These are phyloP conservation scores for Aspergillus homomorphus DNA, from an alignment of 495 filamentous ascomycete species.

Conservation along the genomic window DNA sequence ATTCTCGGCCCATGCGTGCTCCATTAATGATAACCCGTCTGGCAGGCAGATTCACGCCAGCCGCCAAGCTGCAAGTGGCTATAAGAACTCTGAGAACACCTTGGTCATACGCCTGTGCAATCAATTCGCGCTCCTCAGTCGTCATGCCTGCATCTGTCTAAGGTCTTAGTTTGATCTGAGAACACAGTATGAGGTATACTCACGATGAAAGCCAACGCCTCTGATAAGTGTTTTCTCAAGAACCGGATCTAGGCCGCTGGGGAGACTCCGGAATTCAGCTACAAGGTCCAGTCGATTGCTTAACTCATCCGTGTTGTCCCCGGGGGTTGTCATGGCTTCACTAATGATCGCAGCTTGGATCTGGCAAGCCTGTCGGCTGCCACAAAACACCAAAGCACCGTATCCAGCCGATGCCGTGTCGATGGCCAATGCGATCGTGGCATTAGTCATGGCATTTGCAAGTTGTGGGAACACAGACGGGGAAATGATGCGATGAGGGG, in stretches of 20 bases:
- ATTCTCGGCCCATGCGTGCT: conserved; percentile 72
- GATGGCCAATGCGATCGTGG: conserved; percentile 64
- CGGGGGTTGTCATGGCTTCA: conserved; percentile 52
- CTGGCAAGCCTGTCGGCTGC: conserved; percentile 64
- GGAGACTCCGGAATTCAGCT: conserved; percentile 62
- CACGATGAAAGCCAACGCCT: conserved; percentile 77
- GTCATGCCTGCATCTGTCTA: conserved; percentile 68
- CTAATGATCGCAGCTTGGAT: conserved; percentile 61
- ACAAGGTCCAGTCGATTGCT: conserved; percentile 65
- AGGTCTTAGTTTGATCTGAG: conserved; percentile 3
- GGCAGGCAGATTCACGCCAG: conserved; percentile 76
- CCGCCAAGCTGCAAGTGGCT: conserved; percentile 81
- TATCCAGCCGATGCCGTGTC: conserved; percentile 65
- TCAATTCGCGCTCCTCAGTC: conserved; percentile 72
- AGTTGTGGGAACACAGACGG: conserved; percentile 59
- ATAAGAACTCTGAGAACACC: conserved; percentile 70
- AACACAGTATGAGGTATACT: conserved; percentile 18
- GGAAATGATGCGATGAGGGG: conserved; percentile 49
- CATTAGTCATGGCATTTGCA: conserved; percentile 61
- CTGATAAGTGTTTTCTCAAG: conserved; percentile 60
- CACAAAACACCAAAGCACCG: conserved; percentile 74
- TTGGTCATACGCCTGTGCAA: conserved; percentile 69
- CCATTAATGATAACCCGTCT: conserved; percentile 76
- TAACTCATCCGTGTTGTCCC: conserved; percentile 44
- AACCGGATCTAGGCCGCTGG: conserved; percentile 63